These are phyloP conservation scores for Hortaea sp. DNA, from an alignment of 2,329 filamentous ascomycete species.

Conservation along the genomic window DNA sequence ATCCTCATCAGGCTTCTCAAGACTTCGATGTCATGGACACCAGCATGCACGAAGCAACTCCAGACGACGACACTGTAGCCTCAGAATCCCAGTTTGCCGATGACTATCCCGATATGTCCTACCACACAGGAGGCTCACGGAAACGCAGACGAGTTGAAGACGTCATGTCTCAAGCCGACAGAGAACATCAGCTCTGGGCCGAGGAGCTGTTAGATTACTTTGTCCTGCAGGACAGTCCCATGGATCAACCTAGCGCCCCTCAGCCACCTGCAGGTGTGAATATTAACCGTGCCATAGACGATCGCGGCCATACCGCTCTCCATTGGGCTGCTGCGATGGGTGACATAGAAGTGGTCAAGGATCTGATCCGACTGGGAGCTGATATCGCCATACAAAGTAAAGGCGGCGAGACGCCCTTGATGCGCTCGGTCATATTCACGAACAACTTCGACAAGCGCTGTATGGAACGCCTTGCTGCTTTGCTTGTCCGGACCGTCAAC, in stretches of 20 bases:
- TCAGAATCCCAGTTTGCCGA: conserved; percentile 80
- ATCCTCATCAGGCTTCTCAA: conserved; percentile 3
- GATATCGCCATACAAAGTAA: conserved; percentile 57
- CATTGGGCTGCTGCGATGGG: conserved; percentile 99
- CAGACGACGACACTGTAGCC: conserved; percentile 71
- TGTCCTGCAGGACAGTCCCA: conserved; percentile 46
- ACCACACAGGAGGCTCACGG: conserved; percentile 43
- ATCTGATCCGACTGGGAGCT: conserved; percentile 73
- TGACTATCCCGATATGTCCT: conserved; percentile 64
- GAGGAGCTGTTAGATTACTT: conserved; percentile 96
- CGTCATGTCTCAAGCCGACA: conserved; percentile 51
- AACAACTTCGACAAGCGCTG: conserved; percentile 93
- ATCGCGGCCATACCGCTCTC: conserved; percentile 81
- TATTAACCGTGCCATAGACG: conserved; percentile 85
- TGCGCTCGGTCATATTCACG: conserved; percentile 89
- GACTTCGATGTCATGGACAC: conserved; percentile 21
- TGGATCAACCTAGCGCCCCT: conserved; percentile 57
- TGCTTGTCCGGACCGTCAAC: conserved; percentile 73
- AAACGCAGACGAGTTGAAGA: conserved; percentile 73
- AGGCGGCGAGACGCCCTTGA: conserved; percentile 72
- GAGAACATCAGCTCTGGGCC: conserved; percentile 81
- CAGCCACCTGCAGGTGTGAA: conserved; percentile 79
- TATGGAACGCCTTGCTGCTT: conserved; percentile 73
- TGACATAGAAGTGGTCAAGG: conserved; percentile 80
- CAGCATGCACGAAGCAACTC: conserved; percentile 54